These are phyloP conservation scores for Penstemon barbatus DNA, from an alignment of 257 asterid species.

Conservation along the genomic window DNA sequence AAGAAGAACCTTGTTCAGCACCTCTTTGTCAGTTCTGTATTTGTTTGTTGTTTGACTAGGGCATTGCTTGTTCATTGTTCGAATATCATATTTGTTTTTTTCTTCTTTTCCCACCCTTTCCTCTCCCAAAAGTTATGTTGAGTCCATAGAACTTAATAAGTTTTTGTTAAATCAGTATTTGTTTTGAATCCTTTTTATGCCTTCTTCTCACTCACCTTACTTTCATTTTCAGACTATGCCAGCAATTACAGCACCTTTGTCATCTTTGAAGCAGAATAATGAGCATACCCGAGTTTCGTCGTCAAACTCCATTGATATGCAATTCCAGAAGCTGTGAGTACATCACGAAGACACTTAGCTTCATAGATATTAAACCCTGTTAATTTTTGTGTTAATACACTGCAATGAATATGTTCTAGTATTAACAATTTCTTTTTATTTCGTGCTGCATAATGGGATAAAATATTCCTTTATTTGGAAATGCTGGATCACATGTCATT, in stretches of 20 bases:
- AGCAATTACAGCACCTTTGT: constrained; percentile 36
- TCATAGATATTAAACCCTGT: background rate
- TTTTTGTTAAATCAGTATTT: background rate
- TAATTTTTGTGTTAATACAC: constrained; percentile 9
- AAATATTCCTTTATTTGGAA: constrained; percentile 7
- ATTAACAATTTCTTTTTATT: background rate
- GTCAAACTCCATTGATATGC: constrained; percentile 51
- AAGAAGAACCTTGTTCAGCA: constrained; percentile 2
- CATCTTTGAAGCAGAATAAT: constrained; percentile 54
- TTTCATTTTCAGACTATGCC: constrained; percentile 40
- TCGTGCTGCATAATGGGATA: constrained; percentile 19
- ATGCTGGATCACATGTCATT: constrained; percentile 1
- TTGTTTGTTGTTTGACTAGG: constrained; percentile 6
- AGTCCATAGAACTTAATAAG: background rate
- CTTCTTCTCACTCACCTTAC: constrained; percentile 21
- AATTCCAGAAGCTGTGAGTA: constrained; percentile 79
- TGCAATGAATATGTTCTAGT: background rate
- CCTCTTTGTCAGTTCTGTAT: background rate
- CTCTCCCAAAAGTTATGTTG: constrained; percentile 8
- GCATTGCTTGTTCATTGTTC: background rate
- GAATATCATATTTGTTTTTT: constrained; percentile 9
- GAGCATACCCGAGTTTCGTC: constrained; percentile 49
- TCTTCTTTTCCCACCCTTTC: constrained; percentile 4
- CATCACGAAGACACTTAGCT: constrained; percentile 1
- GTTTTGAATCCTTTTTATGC: background rate